A percentile compares a stretch with the other conserved stretches of the same genome.
Conservation (phyloP, 2,329 filamentous ascomycete genomes). For the Sporothrix humicola region DNA sequence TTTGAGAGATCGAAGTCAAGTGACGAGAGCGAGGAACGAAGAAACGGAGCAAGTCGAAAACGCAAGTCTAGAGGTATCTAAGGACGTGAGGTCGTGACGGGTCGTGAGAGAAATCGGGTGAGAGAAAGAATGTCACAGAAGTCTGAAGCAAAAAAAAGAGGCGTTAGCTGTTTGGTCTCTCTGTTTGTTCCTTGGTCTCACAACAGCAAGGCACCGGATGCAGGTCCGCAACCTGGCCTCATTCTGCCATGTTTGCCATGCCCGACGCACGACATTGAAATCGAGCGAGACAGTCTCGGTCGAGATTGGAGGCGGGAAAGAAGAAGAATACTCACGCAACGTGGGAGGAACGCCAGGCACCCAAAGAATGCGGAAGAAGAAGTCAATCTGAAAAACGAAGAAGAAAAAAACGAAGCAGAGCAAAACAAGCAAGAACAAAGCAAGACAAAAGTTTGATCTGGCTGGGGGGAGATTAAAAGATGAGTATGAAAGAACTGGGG, state of each 20-base stretch:
- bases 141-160: conserved; percentile 27
- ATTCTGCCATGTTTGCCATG: conserved; percentile 4
- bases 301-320: neutral
- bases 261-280: neutral
- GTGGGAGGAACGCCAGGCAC: conserved; percentile 34
- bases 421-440: neutral
- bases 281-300: neutral
- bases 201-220: conserved; percentile 23
- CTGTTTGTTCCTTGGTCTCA: conserved; percentile 29
- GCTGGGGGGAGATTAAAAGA: conserved; percentile 19
- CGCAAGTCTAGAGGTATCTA: conserved; percentile 29
- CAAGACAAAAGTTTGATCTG: neutral
- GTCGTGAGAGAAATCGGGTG: conserved; percentile 29
- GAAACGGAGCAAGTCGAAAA: conserved; percentile 13
- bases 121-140: conserved; percentile 16
- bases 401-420: neutral
- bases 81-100: conserved; percentile 31
- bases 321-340: conserved; percentile 15
- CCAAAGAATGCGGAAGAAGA: conserved; percentile 34
- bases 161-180: conserved; percentile 25
- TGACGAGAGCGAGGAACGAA: neutral
- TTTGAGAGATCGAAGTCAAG: neutral
- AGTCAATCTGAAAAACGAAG: neutral
- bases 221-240: conserved; percentile 22
- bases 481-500: conserved; percentile 14